Evolutionary conservation across 345 rosid genomes (phyloP), one percentile per base, ranked within the genome.

Genomic region (Eucalyptus paniculata): DNA sequence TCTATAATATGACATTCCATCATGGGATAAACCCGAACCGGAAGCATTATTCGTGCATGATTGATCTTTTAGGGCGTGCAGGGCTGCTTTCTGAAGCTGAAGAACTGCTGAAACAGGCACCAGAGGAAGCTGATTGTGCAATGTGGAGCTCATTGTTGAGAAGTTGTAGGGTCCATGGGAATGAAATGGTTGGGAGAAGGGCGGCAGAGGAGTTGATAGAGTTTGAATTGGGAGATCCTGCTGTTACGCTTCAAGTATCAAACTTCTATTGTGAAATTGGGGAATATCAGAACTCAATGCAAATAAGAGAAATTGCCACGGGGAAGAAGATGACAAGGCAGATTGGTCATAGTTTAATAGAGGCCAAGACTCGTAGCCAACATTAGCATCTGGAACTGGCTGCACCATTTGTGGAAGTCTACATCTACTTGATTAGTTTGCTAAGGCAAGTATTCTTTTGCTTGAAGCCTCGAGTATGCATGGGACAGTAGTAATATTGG

Each of bases 81-180:
- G 97, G 97, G 92, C 88, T 95, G 88, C 92, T 96, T 37, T 89
- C 93, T 26, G 94, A 96, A 92, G 99, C 97, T 6, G 97, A 95
- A 88, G 93, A 86, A 60, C 91, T 97, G 91, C 93, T 94, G 90
- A 94, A 89, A 86, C 94, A 90, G 90, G 92, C 94, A 50, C 91
- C 92, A 11, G 94, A 91, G 82, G 91, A 90, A 91, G 94, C 91
- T 62, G 94, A 94, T 91, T 92, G 94, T 92, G 92, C 93, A 19
- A 94, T 94, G 91, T 97, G 97, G 97, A 94, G 95, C 91, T 97
- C 99, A 8, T 92, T 97, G 91, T 92, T 96, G 89, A 93, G 93
- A 87, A 95, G 97, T 92, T 96, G 99, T 89, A 91, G 96, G 92
- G 86, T 95, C 87, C 94, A 96, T 86, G 90, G 92, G 90, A 93